phyloP scores from a whole-genome alignment of 805 yeast genomes.

The Candida multigemmis region DNA sequence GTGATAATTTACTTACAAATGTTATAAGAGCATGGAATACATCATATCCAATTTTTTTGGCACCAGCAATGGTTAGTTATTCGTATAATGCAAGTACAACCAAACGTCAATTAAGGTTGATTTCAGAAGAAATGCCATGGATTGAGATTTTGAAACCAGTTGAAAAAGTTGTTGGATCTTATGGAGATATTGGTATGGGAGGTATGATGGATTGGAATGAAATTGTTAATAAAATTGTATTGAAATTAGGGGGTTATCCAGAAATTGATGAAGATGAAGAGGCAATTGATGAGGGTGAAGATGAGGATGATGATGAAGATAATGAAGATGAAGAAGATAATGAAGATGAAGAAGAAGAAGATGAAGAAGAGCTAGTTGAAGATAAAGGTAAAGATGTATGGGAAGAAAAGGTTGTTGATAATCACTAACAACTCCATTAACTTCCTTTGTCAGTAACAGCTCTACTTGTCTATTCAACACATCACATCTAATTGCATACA shows the following conservation, averaged over 20 bases:
- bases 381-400: too few species aligned
- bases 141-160: conserved; percentile 89
- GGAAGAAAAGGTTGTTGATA: too few species aligned
- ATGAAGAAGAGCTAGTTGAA: conserved; percentile 8
- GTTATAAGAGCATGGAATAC: conserved; percentile 96
- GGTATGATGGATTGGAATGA: conserved; percentile 99
- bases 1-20: conserved; percentile 85
- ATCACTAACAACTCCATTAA: too few species aligned
- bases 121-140: conserved; percentile 91
- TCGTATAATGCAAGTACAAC: conserved; percentile 88
- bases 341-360: conserved; percentile 13
- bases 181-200: conserved; percentile 99
- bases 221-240: conserved; percentile 75
- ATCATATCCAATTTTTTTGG: conserved; percentile 76
- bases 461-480: too few species aligned
- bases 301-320: conserved; percentile 38
- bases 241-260: conserved; percentile 50
- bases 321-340: conserved; percentile 33
- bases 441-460: too few species aligned
- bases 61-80: conserved; percentile 94
- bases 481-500: too few species aligned
- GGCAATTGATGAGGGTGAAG: conserved; percentile 27
- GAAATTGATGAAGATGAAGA: conserved; percentile 44
- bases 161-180: conserved; percentile 84
- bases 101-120: conserved; percentile 65